These are phyloP conservation scores for Backusella macrospora DNA, from an alignment of 192 early-diverging fungal genomes.

Conservation along the genomic window DNA sequence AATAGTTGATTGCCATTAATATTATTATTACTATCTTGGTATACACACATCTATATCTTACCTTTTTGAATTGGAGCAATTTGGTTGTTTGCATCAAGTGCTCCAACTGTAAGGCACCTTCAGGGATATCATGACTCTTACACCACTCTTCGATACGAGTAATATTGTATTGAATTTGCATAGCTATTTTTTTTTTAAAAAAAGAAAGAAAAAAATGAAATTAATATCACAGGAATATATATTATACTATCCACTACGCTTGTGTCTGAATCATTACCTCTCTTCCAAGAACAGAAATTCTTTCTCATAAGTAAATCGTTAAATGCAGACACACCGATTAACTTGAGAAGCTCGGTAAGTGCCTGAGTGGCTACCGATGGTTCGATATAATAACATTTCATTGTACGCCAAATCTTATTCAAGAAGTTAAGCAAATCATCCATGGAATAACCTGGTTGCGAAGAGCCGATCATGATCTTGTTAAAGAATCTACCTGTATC, in stretches of 20 bases:
- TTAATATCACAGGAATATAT: too few species aligned
- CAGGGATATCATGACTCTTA: constrained; percentile 90
- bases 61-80: constrained; percentile 93
- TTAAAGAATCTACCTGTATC: constrained; percentile 90
- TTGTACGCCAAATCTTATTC: constrained; percentile 90
- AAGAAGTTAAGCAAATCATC: constrained; percentile 94
- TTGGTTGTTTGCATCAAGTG: constrained; percentile 97
- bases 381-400: constrained; percentile 98
- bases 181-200: constrained; percentile 46
- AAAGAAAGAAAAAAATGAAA: too few species aligned
- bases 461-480: constrained; percentile 79
- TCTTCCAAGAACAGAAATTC: constrained; percentile 99
- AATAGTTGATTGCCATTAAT: neutral
- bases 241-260: neutral
- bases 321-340: constrained; percentile 94
- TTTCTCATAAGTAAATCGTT: constrained; percentile 98
- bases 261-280: constrained; percentile 51
- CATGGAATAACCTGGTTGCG: constrained; percentile 85
- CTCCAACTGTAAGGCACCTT: constrained; percentile 89
- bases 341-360: constrained; percentile 90
- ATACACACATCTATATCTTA: constrained; percentile 30
- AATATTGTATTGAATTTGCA: constrained; percentile 99
- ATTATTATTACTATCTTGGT: constrained; percentile 4
- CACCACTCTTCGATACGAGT: constrained; percentile 99
- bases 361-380: constrained; percentile 90